Percentiles rank a stretch among this genome's conserved stretches.
These are phyloP conservation scores for Pelargonium australe DNA, from an alignment of 441 rosid species.

Conservation along the genomic window DNA sequence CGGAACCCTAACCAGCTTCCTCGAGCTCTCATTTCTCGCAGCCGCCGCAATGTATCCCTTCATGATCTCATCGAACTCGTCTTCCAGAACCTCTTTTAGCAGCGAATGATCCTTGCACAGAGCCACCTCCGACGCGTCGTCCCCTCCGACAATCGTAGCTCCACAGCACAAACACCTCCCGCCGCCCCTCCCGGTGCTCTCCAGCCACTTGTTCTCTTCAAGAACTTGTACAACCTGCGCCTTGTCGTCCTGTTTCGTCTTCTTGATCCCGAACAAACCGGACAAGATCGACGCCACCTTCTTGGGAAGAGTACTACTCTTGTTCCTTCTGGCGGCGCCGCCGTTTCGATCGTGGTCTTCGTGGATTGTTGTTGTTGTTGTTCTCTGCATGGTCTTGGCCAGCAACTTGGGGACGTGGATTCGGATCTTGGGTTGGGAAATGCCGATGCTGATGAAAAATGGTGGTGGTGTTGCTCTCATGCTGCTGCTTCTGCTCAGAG, in stretches of 20 bases:
- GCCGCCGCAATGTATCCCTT: too few species aligned
- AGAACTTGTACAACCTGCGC: not conserved
- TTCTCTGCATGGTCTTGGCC: conserved; percentile 26
- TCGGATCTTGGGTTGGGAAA: conserved; percentile 20
- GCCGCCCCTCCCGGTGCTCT: too few species aligned
- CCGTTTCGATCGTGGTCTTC: conserved; percentile 14
- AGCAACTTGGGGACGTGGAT: conserved; percentile 25
- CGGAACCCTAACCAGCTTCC: conserved; percentile 12
- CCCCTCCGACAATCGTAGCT: too few species aligned
- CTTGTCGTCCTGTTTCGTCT: not conserved
- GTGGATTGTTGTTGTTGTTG: not conserved
- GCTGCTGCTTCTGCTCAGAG: too few species aligned
- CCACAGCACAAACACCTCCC: too few species aligned
- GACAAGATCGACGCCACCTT: conserved; percentile 29
- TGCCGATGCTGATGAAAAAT: conserved; percentile 10
- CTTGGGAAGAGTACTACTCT: conserved; percentile 13
- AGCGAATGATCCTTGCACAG: too few species aligned
- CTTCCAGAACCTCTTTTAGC: not conserved
- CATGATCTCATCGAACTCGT: not conserved
- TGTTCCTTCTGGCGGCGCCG: not conserved
- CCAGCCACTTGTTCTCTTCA: not conserved
- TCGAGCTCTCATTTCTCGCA: conserved; percentile 11
- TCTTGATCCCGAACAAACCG: conserved; percentile 27
- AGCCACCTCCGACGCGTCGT: too few species aligned
- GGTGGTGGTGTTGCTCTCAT: not conserved